Evolutionary conservation across 2,329 filamentous ascomycete genomes (phyloP), one percentile per base, ranked within the genome.

Genomic region (Ceratocystis colombiana): DNA sequence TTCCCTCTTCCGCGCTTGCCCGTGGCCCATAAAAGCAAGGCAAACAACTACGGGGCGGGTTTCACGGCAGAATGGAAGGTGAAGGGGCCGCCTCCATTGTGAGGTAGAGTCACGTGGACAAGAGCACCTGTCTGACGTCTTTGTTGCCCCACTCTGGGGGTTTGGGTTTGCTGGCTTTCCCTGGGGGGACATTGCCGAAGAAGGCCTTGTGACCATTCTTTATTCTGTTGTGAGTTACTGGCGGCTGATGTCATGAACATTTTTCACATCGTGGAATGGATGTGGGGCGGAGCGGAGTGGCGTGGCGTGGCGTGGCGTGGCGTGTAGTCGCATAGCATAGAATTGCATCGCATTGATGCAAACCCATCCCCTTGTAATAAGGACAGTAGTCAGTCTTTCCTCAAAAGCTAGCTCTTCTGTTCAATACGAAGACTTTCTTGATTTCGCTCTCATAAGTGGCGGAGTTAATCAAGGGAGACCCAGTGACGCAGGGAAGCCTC

Each of bases 31-130:
- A 41, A 41, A 41, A 41, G 10, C 37, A 15, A 41, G 12, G 37
- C 37, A 15, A 41, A 41, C 37, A 41, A 5, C 10, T 41, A 41
- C 37, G 37, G 37, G 37, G 37, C 10, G 37, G 7, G 15, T 17
- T n/a, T 44, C 28, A 64, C 62, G n/a, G 37, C 17, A 50, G 28
- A 64, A 64, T 30, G 20, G 50, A 50, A 44, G 46, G 37, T 5
- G 33, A 15, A 64, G 53, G 20, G 20, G 50, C 30, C 22, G 45
- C 20, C 46, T 28, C 28, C 20, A 30, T 41, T 64, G 62, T 22
- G 30, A 64, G 28, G 28, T 41, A 6, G 46, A 41, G 46, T 64
- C 62, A 55, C 62, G 45, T 64, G 45, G 48, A 28, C 10, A 15
- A 55, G 5, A 64, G 46, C 12, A 7, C 55, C 53, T 53, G 22